Evolutionary conservation across 495 filamentous ascomycete genomes (phyloP).

Genomic region (Aspergillus ellipticus): DNA sequence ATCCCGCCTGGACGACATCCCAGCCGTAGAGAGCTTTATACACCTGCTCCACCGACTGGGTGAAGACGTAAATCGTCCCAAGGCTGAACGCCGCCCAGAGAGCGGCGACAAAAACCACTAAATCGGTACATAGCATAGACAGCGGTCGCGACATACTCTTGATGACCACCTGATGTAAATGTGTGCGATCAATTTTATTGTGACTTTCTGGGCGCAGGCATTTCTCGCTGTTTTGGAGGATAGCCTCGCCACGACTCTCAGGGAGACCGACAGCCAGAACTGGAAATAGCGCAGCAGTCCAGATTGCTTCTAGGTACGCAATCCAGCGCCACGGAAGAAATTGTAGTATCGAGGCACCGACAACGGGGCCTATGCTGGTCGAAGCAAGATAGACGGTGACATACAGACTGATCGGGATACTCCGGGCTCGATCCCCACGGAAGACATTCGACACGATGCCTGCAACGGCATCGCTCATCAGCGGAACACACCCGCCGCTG

Average conservation of each 20-base stretch:
- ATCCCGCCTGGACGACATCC: slow-evolving; percentile 29
- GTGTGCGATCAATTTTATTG: too few relatives aligned
- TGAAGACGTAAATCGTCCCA: slow-evolving; percentile 50
- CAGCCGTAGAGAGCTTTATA: slow-evolving; percentile 32
- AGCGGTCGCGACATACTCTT: slow-evolving; percentile 37
- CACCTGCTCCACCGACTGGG: slow-evolving; percentile 42
- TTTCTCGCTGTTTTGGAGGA: slow-evolving; percentile 32
- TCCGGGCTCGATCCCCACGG: slow-evolving; percentile 31
- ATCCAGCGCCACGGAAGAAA: slow-evolving; percentile 48
- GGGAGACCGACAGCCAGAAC: slow-evolving; percentile 35
- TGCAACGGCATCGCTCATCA: slow-evolving; percentile 41
- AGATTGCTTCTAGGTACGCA: slow-evolving; percentile 46
- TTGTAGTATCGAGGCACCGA: slow-evolving; percentile 39
- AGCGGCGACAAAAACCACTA: slow-evolving; percentile 48
- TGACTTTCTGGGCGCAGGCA: slow-evolving; percentile 15
- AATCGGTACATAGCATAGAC: slow-evolving; percentile 48
- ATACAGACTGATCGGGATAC: slow-evolving; percentile 43
- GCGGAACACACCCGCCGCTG: slow-evolving; percentile 41
- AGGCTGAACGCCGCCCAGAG: slow-evolving; percentile 50
- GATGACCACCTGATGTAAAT: too few relatives aligned
- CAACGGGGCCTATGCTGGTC: slow-evolving; percentile 45
- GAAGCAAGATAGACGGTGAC: slow-evolving; percentile 38
- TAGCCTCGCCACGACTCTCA: slow-evolving; percentile 42
- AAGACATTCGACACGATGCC: slow-evolving; percentile 48
- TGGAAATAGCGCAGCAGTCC: slow-evolving; percentile 37